phyloP scores from a whole-genome alignment of 768 basidiomycete genomes.

The Boletus eberwhitei region DNA sequence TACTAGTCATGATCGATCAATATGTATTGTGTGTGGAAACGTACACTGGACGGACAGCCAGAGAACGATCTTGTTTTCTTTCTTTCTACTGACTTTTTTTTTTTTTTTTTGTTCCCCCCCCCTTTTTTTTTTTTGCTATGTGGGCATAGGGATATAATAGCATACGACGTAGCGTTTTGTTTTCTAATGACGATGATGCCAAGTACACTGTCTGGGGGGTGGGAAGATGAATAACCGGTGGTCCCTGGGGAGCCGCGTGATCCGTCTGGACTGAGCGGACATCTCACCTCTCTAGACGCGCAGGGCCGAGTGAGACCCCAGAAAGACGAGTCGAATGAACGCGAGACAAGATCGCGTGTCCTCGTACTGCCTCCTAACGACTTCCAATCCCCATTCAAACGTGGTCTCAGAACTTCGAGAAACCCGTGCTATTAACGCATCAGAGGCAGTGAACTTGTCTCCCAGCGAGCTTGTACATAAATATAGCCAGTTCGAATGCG shows the following conservation, averaged over 20 bases:
- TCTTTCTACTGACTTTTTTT: constrained; percentile 15
- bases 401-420: background rate
- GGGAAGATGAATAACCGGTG: background rate
- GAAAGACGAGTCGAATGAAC: background rate
- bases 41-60: constrained; percentile 25
- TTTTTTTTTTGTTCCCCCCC: constrained; percentile 1
- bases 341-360: background rate
- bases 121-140: constrained; percentile 14
- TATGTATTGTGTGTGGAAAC: constrained; percentile 27
- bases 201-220: constrained; percentile 20
- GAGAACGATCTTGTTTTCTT: constrained; percentile 12
- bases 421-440: constrained; percentile 5
- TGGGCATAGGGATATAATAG: constrained; percentile 28
- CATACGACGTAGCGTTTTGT: constrained; percentile 25
- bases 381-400: constrained; percentile 16
- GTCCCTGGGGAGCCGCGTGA: constrained; percentile 3
- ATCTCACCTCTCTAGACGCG: constrained; percentile 21
- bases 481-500: constrained; percentile 6
- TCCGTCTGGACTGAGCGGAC: background rate
- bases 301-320: background rate
- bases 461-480: background rate
- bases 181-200: constrained; percentile 28
- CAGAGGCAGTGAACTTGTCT: constrained; percentile 5
- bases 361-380: background rate
- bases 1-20: constrained; percentile 6